Conservation (phyloP, 345 rosid species). For the Bruguiera gymnorhiza region DNA sequence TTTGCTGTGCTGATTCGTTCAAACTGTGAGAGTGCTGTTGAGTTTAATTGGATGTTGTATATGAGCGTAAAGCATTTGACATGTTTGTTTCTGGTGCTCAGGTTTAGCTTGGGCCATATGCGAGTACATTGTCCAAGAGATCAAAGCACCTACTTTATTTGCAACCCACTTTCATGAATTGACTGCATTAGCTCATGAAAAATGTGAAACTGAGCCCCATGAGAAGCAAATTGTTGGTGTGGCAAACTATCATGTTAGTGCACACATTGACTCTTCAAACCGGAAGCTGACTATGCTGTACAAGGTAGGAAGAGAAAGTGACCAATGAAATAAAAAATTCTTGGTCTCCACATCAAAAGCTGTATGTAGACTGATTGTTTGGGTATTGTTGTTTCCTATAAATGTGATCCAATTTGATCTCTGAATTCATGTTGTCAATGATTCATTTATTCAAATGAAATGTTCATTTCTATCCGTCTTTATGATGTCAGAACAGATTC, state of each 20-base stretch:
- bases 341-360: not conserved
- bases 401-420: not conserved
- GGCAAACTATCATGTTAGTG: slow-evolving; percentile 93
- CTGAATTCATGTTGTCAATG: no score
- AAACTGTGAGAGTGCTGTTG: not conserved
- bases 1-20: not conserved
- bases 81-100: slow-evolving; percentile 21
- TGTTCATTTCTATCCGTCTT: not conserved
- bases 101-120: slow-evolving; percentile 99
- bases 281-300: slow-evolving; percentile 95
- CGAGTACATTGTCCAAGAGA: slow-evolving; percentile 87
- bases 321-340: not conserved
- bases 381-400: not conserved
- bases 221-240: slow-evolving; percentile 61
- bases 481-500: not conserved
- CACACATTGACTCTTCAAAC: slow-evolving; percentile 78
- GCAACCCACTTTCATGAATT: slow-evolving; percentile 99
- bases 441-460: not conserved
- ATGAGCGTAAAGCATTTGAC: not conserved
- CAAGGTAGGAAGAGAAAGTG: slow-evolving; percentile 50
- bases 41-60: not conserved
- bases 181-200: slow-evolving; percentile 79
- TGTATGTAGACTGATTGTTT: not conserved
- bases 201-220: slow-evolving; percentile 30
- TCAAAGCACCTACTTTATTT: slow-evolving; percentile 85